Percentiles rank a stretch among this genome's conserved stretches.
phyloP scores from a whole-genome alignment of 2,329 filamentous ascomycete species.

The Sclerotiophoma versabilis region DNA sequence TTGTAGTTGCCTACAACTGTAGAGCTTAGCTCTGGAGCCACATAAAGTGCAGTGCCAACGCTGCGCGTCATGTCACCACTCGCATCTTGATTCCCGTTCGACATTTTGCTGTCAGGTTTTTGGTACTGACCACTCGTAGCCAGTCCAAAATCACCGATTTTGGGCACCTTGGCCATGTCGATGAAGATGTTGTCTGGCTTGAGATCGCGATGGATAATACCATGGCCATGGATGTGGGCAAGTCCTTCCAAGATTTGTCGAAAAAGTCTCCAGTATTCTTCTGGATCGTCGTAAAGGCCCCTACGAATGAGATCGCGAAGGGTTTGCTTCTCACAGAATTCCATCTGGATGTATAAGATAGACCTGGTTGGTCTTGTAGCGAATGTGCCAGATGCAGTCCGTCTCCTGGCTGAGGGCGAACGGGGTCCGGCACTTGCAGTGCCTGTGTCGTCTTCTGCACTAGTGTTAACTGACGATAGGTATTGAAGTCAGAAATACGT shows the following conservation, averaged over 20 bases:
- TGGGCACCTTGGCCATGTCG: conserved; percentile 85
- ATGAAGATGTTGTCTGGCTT: conserved; percentile 99
- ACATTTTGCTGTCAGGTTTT: conserved; percentile 60
- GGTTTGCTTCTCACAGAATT: conserved; percentile 94
- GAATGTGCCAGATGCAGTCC: conserved; percentile 56
- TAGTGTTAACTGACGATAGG: conserved; percentile 7
- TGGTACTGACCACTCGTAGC: conserved; percentile 86
- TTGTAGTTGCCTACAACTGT: conserved; percentile 79
- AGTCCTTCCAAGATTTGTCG: conserved; percentile 90
- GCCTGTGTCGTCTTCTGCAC: conserved; percentile 56
- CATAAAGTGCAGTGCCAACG: conserved; percentile 84
- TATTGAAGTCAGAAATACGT: conserved; percentile 1
- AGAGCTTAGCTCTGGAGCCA: conserved; percentile 88
- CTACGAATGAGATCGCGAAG: conserved; percentile 85
- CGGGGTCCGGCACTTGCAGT: conserved; percentile 36
- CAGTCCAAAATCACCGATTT: conserved; percentile 95
- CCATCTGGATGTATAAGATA: conserved; percentile 97
- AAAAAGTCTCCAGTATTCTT: conserved; percentile 89
- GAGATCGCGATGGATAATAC: conserved; percentile 93
- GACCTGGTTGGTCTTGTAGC: conserved; percentile 65
- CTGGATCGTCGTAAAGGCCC: conserved; percentile 73
- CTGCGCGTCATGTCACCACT: conserved; percentile 72
- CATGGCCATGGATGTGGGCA: conserved; percentile 85
- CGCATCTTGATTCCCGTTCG: conserved; percentile 45
- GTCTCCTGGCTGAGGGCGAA: conserved; percentile 45